Conservation (phyloP, 192 early-diverging fungal genomes). For the Coemansia sp. region DNA sequence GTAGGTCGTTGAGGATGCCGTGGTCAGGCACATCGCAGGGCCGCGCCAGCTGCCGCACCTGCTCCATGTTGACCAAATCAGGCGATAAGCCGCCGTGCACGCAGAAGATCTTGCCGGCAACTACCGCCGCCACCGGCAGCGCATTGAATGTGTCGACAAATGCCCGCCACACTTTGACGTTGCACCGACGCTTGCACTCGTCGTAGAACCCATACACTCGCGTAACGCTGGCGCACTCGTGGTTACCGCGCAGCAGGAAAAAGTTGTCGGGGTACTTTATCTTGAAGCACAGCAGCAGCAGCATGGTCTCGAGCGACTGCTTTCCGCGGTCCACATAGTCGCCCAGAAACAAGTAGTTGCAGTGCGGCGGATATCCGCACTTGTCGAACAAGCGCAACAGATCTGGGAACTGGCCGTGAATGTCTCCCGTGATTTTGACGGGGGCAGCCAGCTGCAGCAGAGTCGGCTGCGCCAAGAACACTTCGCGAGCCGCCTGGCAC, state of each 20-base stretch:
- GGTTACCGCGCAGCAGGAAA: constrained; percentile 95
- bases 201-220: constrained; percentile 96
- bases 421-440: constrained; percentile 84
- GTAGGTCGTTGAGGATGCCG: constrained; percentile 85
- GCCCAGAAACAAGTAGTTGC: constrained; percentile 92
- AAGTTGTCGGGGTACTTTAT: constrained; percentile 97
- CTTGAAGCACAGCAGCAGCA: constrained; percentile 92
- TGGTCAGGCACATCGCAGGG: constrained; percentile 91
- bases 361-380: constrained; percentile 86
- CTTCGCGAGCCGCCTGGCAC: constrained; percentile 83
- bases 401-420: constrained; percentile 95
- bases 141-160: constrained; percentile 95
- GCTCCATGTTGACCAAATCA: constrained; percentile 75
- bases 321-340: constrained; percentile 99
- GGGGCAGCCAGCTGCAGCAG: constrained; percentile 74
- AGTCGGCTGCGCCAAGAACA: constrained; percentile 84
- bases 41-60: constrained; percentile 74
- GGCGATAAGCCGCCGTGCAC: constrained; percentile 93
- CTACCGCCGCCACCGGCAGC: constrained; percentile 86
- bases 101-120: constrained; percentile 92
- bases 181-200: constrained; percentile 90
- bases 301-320: constrained; percentile 90
- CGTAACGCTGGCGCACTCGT: constrained; percentile 92
- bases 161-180: constrained; percentile 84
- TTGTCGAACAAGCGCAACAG: constrained; percentile 89